phyloP scores from a whole-genome alignment of 768 basidiomycete genomes.

The Krasilnikovozyma curviuscula region DNA sequence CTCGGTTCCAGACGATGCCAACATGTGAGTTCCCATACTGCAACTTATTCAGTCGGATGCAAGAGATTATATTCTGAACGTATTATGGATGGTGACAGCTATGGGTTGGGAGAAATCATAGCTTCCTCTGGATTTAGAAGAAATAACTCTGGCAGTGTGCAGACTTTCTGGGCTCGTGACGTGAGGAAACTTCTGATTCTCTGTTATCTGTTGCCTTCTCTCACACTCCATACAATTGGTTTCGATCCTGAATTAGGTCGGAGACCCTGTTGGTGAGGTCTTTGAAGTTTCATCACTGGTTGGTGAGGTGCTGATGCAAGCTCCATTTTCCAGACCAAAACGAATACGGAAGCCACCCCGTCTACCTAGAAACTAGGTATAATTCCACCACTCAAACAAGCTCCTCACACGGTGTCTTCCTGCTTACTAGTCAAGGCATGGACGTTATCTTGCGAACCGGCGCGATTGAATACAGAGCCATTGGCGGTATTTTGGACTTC shows the following conservation, averaged over 20 bases:
- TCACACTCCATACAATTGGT: neutral
- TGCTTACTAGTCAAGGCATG: slow-evolving; percentile 56
- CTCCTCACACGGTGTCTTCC: slow-evolving; percentile 49
- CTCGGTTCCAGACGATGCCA: slow-evolving; percentile 31
- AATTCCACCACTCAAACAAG: slow-evolving; percentile 28
- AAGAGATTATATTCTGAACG: too few species aligned
- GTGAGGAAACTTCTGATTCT: neutral
- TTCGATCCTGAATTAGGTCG: slow-evolving; percentile 9
- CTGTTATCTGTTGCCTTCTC: neutral
- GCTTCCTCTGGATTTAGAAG: slow-evolving; percentile 11
- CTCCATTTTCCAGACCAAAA: slow-evolving; percentile 17
- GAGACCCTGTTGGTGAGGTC: too few species aligned
- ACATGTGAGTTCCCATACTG: neutral
- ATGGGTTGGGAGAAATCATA: slow-evolving; percentile 47
- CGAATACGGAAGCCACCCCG: slow-evolving; percentile 43
- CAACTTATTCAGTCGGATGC: slow-evolving; percentile 3
- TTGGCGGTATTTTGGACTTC: slow-evolving; percentile 59
- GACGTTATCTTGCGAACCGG: slow-evolving; percentile 43
- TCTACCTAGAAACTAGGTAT: slow-evolving; percentile 49
- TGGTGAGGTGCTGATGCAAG: too few species aligned
- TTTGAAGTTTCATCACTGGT: too few species aligned
- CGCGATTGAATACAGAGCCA: slow-evolving; percentile 51
- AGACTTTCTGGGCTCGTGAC: slow-evolving; percentile 15
- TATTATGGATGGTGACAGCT: slow-evolving; percentile 39
- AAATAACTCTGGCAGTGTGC: slow-evolving; percentile 11